Evolutionary conservation across 2,329 filamentous ascomycete genomes (phyloP).

Genomic region (Remersonia thermophila): DNA sequence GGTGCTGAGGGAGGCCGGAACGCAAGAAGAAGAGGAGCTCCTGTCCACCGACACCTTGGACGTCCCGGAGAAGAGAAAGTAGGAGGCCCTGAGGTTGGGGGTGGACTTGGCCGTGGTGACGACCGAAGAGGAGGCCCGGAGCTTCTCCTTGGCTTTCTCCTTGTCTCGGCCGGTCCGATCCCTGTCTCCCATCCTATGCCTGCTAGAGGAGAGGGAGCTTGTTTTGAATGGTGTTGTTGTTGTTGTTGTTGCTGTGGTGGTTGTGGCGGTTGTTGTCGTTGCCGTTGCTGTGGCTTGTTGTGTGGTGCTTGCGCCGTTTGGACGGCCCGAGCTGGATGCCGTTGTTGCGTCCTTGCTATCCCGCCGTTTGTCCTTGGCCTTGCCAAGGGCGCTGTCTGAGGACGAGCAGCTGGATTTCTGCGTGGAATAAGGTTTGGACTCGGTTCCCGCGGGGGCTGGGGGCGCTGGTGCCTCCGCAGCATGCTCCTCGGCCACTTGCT

Average conservation of each 20-base stretch:
- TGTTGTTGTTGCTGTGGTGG: background rate
- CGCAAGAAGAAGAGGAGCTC: too few relatives aligned
- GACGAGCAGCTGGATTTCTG: background rate
- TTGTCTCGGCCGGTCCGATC: background rate
- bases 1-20: background rate
- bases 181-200: background rate
- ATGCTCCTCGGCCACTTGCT: conserved; percentile 2
- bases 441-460: background rate
- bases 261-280: background rate
- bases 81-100: background rate
- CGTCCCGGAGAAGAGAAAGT: too few relatives aligned
- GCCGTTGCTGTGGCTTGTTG: background rate
- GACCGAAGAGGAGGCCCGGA: background rate
- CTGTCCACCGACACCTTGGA: too few relatives aligned
- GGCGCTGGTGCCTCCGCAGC: too few relatives aligned
- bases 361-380: too few relatives aligned
- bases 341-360: background rate
- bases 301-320: conserved; percentile 1
- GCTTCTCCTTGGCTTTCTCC: conserved; percentile 1
- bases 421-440: background rate
- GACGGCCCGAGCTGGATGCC: background rate
- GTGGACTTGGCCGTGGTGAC: background rate
- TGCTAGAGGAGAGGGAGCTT: too few relatives aligned
- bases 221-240: background rate
- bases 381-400: too few relatives aligned